Percentiles rank a stretch among this genome's conserved stretches.
These are phyloP conservation scores for Austropuccinia psidii DNA, from an alignment of 1,284 basidiomycete species.

Conservation along the genomic window DNA sequence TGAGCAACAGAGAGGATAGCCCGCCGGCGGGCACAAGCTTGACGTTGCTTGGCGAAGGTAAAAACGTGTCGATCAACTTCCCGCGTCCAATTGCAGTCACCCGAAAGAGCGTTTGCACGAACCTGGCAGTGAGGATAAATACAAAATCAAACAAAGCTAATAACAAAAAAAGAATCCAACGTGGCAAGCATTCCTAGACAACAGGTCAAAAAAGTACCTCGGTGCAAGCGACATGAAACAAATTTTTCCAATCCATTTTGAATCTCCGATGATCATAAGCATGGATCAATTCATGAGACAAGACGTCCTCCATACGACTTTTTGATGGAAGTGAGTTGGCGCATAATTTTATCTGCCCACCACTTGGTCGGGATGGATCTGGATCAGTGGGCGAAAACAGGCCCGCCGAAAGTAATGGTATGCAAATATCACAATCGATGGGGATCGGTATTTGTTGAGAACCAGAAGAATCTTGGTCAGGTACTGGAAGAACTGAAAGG, in stretches of 20 bases:
- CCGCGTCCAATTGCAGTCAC: slow-evolving; percentile 33
- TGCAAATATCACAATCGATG: slow-evolving; percentile 24
- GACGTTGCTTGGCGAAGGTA: slow-evolving; percentile 30
- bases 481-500: slow-evolving; percentile 19
- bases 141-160: neutral
- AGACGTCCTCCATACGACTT: slow-evolving; percentile 22
- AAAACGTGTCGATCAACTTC: slow-evolving; percentile 32
- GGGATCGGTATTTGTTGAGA: slow-evolving; percentile 1
- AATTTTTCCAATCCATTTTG: slow-evolving; percentile 29
- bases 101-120: slow-evolving; percentile 35
- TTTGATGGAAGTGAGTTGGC: slow-evolving; percentile 20
- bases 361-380: neutral
- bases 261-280: slow-evolving; percentile 32
- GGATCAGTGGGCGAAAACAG: slow-evolving; percentile 20
- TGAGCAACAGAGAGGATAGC: slow-evolving; percentile 23
- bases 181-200: neutral
- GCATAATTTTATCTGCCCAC: slow-evolving; percentile 26
- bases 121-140: neutral
- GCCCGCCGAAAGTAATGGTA: slow-evolving; percentile 14
- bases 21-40: slow-evolving; percentile 30
- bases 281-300: slow-evolving; percentile 36
- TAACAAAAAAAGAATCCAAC: neutral
- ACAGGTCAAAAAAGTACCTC: neutral
- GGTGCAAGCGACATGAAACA: slow-evolving; percentile 30
- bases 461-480: neutral